A percentile compares a stretch with the other conserved stretches of the same genome.
Conservation (phyloP, 2,329 filamentous ascomycete genomes). For the Ceratocystis ficicola region DNA sequence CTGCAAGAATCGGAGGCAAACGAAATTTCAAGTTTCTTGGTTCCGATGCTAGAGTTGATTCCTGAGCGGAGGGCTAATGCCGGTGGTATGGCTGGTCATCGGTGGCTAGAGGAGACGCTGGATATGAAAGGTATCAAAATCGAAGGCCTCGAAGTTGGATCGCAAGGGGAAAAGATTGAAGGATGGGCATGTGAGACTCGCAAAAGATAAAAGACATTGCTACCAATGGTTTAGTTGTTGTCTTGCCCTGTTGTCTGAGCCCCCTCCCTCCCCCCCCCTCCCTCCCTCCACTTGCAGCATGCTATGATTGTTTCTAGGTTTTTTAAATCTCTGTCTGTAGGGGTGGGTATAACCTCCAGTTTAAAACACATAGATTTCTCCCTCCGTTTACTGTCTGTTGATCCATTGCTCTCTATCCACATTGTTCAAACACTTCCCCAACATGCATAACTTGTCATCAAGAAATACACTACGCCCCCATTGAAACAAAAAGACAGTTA, state of each 20-base stretch:
- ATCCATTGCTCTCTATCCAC: neutral
- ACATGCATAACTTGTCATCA: too few species aligned
- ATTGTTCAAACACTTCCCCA: too few species aligned
- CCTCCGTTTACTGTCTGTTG: neutral
- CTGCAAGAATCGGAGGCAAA: conserved; percentile 72
- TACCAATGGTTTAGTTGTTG: neutral
- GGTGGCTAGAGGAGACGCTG: conserved; percentile 70
- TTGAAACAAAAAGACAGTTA: too few species aligned
- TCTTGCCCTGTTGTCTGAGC: neutral
- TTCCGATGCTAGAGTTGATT: conserved; percentile 80
- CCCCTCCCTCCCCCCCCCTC: too few species aligned
- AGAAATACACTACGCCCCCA: too few species aligned
- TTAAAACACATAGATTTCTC: conserved; percentile 10
- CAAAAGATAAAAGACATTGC: conserved; percentile 44
- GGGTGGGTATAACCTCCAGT: neutral
- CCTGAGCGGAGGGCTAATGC: conserved; percentile 88
- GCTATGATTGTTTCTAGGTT: neutral
- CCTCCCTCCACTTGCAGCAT: neutral
- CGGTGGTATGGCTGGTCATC: conserved; percentile 81
- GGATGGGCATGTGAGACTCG: conserved; percentile 87
- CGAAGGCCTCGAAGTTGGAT: conserved; percentile 62
- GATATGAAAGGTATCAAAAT: conserved; percentile 77
- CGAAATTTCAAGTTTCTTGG: conserved; percentile 66
- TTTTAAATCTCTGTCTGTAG: neutral
- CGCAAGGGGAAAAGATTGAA: conserved; percentile 80